phyloP scores from a whole-genome alignment of 169 alveolate genomes.

The Eimeria maxima region DNA sequence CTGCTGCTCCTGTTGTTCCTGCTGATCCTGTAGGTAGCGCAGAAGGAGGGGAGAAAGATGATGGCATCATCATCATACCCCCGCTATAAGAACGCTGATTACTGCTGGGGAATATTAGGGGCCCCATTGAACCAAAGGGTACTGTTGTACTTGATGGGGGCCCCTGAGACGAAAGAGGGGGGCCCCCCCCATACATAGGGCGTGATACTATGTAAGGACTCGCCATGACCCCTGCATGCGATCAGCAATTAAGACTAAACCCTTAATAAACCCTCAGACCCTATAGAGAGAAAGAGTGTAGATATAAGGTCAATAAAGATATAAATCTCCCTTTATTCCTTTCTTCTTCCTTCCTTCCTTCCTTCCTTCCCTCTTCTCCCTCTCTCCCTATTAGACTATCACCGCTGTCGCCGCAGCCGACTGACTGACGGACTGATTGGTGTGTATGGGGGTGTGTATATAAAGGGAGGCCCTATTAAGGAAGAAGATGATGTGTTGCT shows the following conservation, averaged over 20 bases:
- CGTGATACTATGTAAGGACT: conserved; percentile 60
- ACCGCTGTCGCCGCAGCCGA: not conserved
- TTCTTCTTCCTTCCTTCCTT: not conserved
- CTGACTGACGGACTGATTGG: too few species aligned
- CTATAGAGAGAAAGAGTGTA: too few species aligned
- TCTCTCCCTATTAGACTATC: not conserved
- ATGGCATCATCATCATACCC: too few species aligned
- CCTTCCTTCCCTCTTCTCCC: not conserved
- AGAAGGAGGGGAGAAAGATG: not conserved
- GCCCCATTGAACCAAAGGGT: conserved; percentile 14
- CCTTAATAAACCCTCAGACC: not conserved
- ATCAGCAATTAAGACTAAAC: too few species aligned
- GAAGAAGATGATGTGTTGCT: too few species aligned
- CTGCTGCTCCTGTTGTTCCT: too few species aligned
- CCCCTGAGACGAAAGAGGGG: conserved; percentile 34
- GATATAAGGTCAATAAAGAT: too few species aligned
- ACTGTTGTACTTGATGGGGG: too few species aligned
- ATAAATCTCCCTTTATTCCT: not conserved
- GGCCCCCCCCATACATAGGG: conserved; percentile 58
- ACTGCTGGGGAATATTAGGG: conserved; percentile 3
- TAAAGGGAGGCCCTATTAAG: too few species aligned
- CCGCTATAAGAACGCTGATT: not conserved
- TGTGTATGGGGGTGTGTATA: too few species aligned
- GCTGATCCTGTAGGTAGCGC: not conserved
- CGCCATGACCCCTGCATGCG: conserved; percentile 39